A percentile compares a stretch with the other conserved stretches of the same genome.
Conservation (phyloP, 495 filamentous ascomycete species). For the Penicillium maclennaniae region DNA sequence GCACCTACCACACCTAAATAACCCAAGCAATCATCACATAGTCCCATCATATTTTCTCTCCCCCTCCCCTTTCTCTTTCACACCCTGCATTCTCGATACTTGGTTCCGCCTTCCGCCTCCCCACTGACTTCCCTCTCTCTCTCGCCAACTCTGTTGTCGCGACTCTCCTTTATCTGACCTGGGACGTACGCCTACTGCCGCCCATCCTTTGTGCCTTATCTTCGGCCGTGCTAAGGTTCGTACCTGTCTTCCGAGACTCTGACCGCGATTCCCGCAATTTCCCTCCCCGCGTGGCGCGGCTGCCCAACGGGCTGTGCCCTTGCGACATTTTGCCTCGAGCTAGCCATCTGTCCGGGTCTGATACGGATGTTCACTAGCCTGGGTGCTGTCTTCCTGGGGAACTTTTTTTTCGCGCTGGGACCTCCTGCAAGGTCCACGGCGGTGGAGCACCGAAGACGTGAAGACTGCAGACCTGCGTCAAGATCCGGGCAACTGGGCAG, state of each 20-base stretch:
- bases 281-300: slow-evolving; percentile 1
- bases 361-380: background rate
- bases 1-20: slow-evolving; percentile 34
- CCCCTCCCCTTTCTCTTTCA: slow-evolving; percentile 11
- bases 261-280: slow-evolving; percentile 2
- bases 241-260: slow-evolving; percentile 1
- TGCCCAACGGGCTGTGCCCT: background rate
- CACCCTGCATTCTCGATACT: slow-evolving; percentile 7
- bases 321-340: background rate
- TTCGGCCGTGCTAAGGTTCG: background rate
- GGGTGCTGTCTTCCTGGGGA: background rate
- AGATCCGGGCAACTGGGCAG: background rate
- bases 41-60: slow-evolving; percentile 8
- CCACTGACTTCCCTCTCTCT: background rate
- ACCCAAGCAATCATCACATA: background rate
- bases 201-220: background rate
- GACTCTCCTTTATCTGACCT: background rate
- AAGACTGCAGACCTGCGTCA: background rate
- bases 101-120: background rate
- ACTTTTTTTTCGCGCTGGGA: background rate
- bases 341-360: background rate
- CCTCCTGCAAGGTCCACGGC: background rate
- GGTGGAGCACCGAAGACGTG: background rate
- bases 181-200: background rate
- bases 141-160: background rate